These are phyloP conservation scores for Candida awuae DNA, from an alignment of 805 yeast genomes.

Conservation along the genomic window DNA sequence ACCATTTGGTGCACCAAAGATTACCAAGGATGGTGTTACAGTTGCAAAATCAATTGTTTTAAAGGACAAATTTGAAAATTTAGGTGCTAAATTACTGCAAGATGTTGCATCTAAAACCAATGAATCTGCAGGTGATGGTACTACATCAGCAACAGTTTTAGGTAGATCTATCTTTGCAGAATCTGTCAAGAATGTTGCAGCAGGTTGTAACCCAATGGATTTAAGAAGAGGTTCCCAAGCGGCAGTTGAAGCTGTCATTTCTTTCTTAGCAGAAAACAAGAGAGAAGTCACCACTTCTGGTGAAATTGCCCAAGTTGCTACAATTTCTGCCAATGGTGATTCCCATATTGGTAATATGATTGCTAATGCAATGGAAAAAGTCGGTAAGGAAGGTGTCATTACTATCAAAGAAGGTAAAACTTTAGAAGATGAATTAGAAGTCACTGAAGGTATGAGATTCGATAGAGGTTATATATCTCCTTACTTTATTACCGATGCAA, in stretches of 20 bases:
- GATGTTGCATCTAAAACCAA: constrained; percentile 97
- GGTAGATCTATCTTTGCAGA: constrained; percentile 95
- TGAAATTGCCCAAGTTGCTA: constrained; percentile 97
- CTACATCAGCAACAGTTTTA: constrained; percentile 93
- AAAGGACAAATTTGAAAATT: constrained; percentile 86
- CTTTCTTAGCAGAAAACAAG: constrained; percentile 75
- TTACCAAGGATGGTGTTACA: constrained; percentile 98
- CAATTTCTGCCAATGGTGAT: constrained; percentile 96
- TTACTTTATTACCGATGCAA: constrained; percentile 90
- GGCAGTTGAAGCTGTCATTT: constrained; percentile 89
- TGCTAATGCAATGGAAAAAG: constrained; percentile 97
- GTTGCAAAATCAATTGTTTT: constrained; percentile 82
- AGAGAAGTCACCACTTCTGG: constrained; percentile 89
- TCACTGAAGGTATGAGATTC: constrained; percentile 97
- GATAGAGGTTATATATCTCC: constrained; percentile 97
- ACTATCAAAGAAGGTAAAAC: constrained; percentile 97
- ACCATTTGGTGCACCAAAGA: constrained; percentile 93
- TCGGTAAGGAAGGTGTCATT: constrained; percentile 98
- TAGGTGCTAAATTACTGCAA: constrained; percentile 92
- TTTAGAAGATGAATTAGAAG: constrained; percentile 90
- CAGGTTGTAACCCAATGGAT: constrained; percentile 99
- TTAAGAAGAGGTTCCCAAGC: constrained; percentile 95
- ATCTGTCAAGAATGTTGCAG: constrained; percentile 93
- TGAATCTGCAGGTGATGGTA: constrained; percentile 98
- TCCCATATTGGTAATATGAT: constrained; percentile 81